A percentile compares a stretch with the other conserved stretches of the same genome.
Conservation (phyloP, 495 filamentous ascomycete genomes). For the Glarea lozoyensis region DNA sequence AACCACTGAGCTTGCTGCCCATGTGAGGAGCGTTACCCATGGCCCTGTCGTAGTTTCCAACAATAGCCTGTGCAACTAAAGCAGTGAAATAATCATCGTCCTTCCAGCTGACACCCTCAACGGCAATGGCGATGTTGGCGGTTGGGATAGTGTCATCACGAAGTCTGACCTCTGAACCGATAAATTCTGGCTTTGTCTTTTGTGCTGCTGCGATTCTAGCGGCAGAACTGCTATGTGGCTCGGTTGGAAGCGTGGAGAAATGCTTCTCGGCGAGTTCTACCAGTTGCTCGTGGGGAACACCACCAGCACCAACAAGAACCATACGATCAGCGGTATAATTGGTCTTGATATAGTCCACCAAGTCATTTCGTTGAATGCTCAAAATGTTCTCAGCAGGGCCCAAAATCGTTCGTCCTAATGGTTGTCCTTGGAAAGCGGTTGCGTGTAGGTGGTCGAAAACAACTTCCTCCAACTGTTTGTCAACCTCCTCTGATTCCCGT, state of each 20-base stretch:
- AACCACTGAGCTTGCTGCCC: conserved; percentile 92
- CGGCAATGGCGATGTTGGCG: conserved; percentile 96
- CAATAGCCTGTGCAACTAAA: conserved; percentile 93
- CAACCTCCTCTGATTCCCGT: conserved; percentile 97
- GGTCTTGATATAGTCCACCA: conserved; percentile 91
- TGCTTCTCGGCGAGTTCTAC: conserved; percentile 95
- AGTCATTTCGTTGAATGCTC: conserved; percentile 83
- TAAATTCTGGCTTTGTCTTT: conserved; percentile 85
- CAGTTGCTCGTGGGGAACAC: conserved; percentile 85
- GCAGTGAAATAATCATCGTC: conserved; percentile 98
- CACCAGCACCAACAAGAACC: conserved; percentile 94
- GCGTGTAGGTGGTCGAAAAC: conserved; percentile 99
- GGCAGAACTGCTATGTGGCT: conserved; percentile 62
- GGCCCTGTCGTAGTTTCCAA: conserved; percentile 98
- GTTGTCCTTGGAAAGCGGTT: conserved; percentile 92
- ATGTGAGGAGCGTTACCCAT: conserved; percentile 96
- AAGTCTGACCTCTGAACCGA: conserved; percentile 89
- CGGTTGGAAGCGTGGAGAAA: conserved; percentile 66
- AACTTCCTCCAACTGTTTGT: conserved; percentile 98
- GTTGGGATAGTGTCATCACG: conserved; percentile 93
- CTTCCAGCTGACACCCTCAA: conserved; percentile 99
- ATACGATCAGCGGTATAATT: conserved; percentile 99
- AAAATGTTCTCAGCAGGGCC: conserved; percentile 97
- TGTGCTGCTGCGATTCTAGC: conserved; percentile 54
- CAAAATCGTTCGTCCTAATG: conserved; percentile 94